phyloP scores from a whole-genome alignment of 805 yeast genomes.

The Schwanniomyces polymorphus region DNA sequence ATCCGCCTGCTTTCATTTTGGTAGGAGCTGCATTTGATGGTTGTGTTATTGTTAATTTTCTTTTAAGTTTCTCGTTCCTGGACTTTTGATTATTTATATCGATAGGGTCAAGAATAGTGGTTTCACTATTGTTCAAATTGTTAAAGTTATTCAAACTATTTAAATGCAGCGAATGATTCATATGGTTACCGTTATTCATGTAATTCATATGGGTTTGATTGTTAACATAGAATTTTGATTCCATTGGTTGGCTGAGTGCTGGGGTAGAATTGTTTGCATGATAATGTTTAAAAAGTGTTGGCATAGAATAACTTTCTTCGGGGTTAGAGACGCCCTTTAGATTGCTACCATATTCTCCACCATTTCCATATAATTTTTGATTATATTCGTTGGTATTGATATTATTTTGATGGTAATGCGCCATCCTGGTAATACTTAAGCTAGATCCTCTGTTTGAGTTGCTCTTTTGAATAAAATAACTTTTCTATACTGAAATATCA shows the following conservation, averaged over 20 bases:
- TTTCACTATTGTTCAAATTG: not conserved
- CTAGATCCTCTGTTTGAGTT: not conserved
- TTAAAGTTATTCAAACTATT: not conserved
- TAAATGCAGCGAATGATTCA: not conserved
- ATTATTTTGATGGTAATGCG: not conserved
- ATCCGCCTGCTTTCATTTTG: conserved; percentile 5
- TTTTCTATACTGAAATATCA: not conserved
- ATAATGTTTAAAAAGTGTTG: not conserved
- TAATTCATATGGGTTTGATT: not conserved
- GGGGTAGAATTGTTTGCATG: not conserved
- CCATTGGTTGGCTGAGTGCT: not conserved
- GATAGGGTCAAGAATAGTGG: not conserved
- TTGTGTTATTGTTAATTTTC: not conserved
- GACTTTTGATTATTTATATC: not conserved
- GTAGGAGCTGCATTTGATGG: not conserved
- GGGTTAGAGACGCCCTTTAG: not conserved
- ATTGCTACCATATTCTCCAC: not conserved
- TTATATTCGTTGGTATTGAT: not conserved
- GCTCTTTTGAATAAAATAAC: not conserved
- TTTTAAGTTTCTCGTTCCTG: not conserved
- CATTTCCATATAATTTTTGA: not conserved
- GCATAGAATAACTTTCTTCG: not conserved
- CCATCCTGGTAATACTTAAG: not conserved
- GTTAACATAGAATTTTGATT: not conserved
- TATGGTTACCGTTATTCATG: not conserved